Evolutionary conservation across 768 basidiomycete species (phyloP).

Genomic region (Mycena leptocephala): DNA sequence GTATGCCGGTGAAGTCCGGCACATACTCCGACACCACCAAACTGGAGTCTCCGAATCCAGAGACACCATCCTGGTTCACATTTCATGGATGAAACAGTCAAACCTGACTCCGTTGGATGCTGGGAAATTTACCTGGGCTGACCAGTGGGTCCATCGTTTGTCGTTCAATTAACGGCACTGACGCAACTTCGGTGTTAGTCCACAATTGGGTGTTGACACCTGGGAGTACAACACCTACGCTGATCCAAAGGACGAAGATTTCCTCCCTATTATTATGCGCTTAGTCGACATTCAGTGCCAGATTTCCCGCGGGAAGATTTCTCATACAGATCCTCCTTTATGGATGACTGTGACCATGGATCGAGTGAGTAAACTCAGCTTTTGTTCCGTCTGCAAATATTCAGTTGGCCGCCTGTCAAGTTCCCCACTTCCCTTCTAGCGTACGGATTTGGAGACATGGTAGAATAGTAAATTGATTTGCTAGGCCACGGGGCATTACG

Average conservation of each 20-base stretch:
- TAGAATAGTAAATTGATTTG: neutral
- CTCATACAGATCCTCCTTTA: slow-evolving; percentile 17
- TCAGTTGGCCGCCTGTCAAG: no score
- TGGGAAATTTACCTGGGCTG: no score
- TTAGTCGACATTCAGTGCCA: slow-evolving; percentile 36
- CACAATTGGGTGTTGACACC: slow-evolving; percentile 40
- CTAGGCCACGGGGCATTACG: neutral
- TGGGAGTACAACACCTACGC: slow-evolving; percentile 31
- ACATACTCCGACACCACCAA: slow-evolving; percentile 36
- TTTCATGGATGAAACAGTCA: slow-evolving; percentile 11
- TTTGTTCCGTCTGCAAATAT: no score
- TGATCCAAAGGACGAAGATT: neutral
- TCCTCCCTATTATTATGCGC: slow-evolving; percentile 31
- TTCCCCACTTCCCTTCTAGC: slow-evolving; percentile 7
- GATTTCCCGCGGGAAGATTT: slow-evolving; percentile 27
- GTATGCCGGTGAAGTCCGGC: slow-evolving; percentile 32
- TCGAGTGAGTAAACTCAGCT: no score
- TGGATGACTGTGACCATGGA: slow-evolving; percentile 43
- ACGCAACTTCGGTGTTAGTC: slow-evolving; percentile 18
- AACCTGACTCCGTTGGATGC: no score
- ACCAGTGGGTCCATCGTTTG: neutral
- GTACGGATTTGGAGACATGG: neutral
- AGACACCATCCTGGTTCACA: neutral
- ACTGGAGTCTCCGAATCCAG: neutral
- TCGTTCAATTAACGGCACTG: neutral